Base-by-base conservation (phyloP, 2,329 filamentous ascomycete species). In the Sporothrix mexicana region DNA sequence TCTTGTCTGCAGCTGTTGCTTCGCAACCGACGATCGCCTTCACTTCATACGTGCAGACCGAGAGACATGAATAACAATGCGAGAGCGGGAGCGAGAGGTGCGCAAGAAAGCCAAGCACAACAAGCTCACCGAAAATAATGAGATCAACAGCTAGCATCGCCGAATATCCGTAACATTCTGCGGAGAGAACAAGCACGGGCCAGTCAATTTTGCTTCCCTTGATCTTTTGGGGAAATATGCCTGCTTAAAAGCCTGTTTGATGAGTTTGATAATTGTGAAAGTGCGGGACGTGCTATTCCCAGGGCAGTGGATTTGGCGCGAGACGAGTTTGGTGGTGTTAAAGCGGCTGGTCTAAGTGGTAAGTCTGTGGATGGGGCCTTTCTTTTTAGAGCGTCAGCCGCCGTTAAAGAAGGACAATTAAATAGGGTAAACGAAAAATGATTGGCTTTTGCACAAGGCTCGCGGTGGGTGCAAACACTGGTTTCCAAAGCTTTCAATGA, bases 361-460 rank as follows among this genome's bases (percentile, higher is more conserved):
- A 36, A 36, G 30, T 36, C 30, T 36, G 30, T 4, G 59, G 3
- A 43, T 62, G 17, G 59, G 59, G 17, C 23, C n/a, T 62, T 17
- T n/a, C 43, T 62, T 62, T 62, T 62, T 20, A 5, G 59, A 43
- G 59, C 59, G 59, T 62, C 17, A 62, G 36, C 36, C 36, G 36
- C 36, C 36, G 30, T 20, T 62, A 17, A 62, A 62, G n/a, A 23
- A 57, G 20, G 8, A n/a, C 20, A 15, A 57, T 23, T 23, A 57
- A 20, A 55, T 3, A 23, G n/a, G 51, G 51, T 3, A 17, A 9
- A 23, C 15, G n/a, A 55, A 17, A 55, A 10, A 55, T 13, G 13
- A 51, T 5, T n/a, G 43, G 45, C 23, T 7, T 55, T 15, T 3
- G 59, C 30, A 67, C 45, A 51, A 67, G 64, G 64, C 64, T 67